Evolutionary conservation across 139 green algal species (phyloP), one percentile per base, ranked within the genome.

Genomic region (Dunaliella sp.): DNA sequence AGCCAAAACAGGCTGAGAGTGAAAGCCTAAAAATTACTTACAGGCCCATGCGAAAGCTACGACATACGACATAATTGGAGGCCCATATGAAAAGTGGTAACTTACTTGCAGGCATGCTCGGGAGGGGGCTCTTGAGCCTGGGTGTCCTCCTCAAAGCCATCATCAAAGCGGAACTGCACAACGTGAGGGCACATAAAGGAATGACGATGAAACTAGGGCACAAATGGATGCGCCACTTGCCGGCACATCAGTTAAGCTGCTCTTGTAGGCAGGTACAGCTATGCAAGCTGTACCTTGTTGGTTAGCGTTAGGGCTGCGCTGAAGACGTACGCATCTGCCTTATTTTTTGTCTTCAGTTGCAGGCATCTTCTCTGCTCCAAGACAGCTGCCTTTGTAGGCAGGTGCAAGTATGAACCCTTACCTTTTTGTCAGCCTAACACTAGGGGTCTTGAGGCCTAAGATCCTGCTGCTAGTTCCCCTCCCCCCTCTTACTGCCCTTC

Each of bases 21-120:
- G n/a, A n/a, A n/a, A n/a, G n/a, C n/a, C n/a, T n/a, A n/a, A n/a
- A n/a, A n/a, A n/a, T n/a, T n/a, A n/a, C n/a, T n/a, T n/a, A n/a
- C n/a, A n/a, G n/a, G n/a, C n/a, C n/a, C n/a, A n/a, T n/a, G n/a
- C n/a, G n/a, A n/a, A n/a, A n/a, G n/a, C n/a, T n/a, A n/a, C n/a
- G n/a, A n/a, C n/a, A n/a, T n/a, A n/a, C n/a, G n/a, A n/a, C n/a
- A n/a, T n/a, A n/a, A n/a, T n/a, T n/a, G n/a, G n/a, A 48, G n/a
- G n/a, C n/a, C n/a, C n/a, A n/a, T n/a, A n/a, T n/a, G n/a, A n/a
- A n/a, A n/a, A n/a, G n/a, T n/a, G n/a, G n/a, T n/a, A 36, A 88
- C 84, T 86, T 34, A 95, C 89, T 91, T 86, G 93, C 94, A 96
- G 0, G 94, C 93, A 87, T 88, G 93, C 86, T 95, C 93, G 0